Evolutionary conservation across 306 rosid species (phyloP).

Genomic region (Arachis stenosperma): DNA sequence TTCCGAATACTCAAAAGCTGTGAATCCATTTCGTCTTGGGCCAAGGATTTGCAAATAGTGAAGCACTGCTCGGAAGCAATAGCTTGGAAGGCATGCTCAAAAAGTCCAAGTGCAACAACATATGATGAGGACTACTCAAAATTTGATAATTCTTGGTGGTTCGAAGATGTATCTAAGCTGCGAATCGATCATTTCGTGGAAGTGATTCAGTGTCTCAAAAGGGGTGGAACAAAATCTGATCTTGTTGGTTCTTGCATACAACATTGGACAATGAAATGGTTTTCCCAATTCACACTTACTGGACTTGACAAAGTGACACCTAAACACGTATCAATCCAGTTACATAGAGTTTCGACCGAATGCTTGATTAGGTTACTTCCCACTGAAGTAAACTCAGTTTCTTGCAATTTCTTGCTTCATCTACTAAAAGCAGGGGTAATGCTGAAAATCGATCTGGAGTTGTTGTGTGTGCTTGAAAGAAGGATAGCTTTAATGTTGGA

Average conservation of each 20-base stretch:
- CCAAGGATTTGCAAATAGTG: slow-evolving; percentile 58
- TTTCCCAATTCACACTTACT: slow-evolving; percentile 43
- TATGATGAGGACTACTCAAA: slow-evolving; percentile 24
- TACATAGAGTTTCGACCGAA: slow-evolving; percentile 60
- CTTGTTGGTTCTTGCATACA: slow-evolving; percentile 71
- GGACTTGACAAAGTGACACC: slow-evolving; percentile 43
- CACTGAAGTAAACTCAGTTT: slow-evolving; percentile 60
- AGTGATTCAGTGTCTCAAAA: slow-evolving; percentile 62
- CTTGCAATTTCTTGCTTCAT: slow-evolving; percentile 72
- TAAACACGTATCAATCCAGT: slow-evolving; percentile 38
- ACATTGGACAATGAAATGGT: slow-evolving; percentile 67
- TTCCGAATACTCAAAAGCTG: slow-evolving; percentile 66
- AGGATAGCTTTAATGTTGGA: slow-evolving; percentile 66
- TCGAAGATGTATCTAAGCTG: slow-evolving; percentile 60
- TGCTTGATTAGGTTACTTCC: slow-evolving; percentile 71
- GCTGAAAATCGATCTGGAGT: slow-evolving; percentile 52
- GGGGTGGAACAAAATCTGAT: slow-evolving; percentile 54
- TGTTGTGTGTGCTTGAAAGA: slow-evolving; percentile 52
- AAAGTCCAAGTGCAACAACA: slow-evolving; percentile 35
- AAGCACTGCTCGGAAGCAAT: slow-evolving; percentile 67
- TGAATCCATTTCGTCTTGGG: slow-evolving; percentile 68
- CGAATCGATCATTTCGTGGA: slow-evolving; percentile 78
- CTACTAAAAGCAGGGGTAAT: slow-evolving; percentile 61
- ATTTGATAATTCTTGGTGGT: slow-evolving; percentile 64
- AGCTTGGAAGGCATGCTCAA: slow-evolving; percentile 67